These are phyloP conservation scores for Acanthamoeba quina DNA, from an alignment of 208 protist species.

Conservation along the genomic window DNA sequence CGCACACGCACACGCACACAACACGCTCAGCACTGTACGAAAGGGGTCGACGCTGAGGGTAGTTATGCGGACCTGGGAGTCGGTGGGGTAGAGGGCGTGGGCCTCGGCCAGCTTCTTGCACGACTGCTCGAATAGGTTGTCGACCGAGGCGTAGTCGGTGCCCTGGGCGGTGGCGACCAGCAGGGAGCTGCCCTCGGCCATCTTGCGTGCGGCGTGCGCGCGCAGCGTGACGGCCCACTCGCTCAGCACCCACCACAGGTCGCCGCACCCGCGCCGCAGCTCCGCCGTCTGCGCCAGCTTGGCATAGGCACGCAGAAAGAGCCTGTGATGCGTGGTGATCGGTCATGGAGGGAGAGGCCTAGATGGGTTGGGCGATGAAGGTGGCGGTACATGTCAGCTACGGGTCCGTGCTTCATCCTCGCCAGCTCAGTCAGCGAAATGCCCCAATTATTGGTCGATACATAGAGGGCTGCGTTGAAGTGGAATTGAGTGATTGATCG, in stretches of 20 bases:
- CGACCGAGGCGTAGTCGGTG: conserved; percentile 39
- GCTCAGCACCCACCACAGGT: conserved; percentile 70
- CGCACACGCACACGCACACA: no score
- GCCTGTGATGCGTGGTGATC: background rate
- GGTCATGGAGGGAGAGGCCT: no score
- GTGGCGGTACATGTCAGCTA: conserved; percentile 6
- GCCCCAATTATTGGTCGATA: conserved; percentile 64
- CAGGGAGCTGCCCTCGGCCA: background rate
- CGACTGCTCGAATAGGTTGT: conserved; percentile 43
- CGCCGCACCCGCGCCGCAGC: background rate
- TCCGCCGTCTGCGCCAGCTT: conserved; percentile 53
- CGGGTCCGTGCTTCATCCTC: conserved; percentile 19
- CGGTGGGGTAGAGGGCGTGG: conserved; percentile 20
- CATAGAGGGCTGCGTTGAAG: background rate
- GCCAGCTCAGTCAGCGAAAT: conserved; percentile 56
- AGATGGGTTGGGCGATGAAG: background rate
- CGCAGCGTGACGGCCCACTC: conserved; percentile 73
- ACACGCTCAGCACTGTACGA: background rate
- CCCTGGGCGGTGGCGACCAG: background rate
- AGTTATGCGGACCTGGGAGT: conserved; percentile 8
- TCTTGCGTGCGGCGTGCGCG: conserved; percentile 44
- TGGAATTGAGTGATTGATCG: background rate
- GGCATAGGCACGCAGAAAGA: conserved; percentile 56
- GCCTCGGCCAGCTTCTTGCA: conserved; percentile 53
- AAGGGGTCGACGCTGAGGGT: background rate